Evolutionary conservation across 176 grass and related monocot species (phyloP).

Genomic region (Hordeum marinum): DNA sequence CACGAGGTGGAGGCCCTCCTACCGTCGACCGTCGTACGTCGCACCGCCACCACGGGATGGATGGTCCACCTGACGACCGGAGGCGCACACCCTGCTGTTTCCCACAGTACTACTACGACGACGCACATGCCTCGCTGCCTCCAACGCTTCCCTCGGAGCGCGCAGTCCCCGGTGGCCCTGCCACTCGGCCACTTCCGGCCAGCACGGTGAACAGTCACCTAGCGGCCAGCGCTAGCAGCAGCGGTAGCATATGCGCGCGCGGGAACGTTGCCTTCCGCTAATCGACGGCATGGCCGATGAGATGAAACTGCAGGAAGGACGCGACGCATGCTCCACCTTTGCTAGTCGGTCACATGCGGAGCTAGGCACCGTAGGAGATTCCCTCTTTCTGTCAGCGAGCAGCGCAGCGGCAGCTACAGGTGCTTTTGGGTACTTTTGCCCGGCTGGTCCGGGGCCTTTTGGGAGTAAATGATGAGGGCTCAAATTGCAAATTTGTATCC

Average conservation of each 20-base stretch:
- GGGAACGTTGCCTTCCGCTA: constrained; percentile 8
- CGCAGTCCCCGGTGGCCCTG: neutral
- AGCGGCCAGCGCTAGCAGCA: neutral
- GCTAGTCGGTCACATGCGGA: constrained; percentile 19
- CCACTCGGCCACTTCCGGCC: neutral
- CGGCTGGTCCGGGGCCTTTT: constrained; percentile 11
- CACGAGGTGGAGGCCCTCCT: neutral
- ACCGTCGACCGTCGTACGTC: neutral
- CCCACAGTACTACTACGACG: neutral
- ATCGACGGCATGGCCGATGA: neutral
- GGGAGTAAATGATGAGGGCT: constrained; percentile 28
- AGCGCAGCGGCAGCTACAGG: neutral
- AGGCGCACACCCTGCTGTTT: neutral
- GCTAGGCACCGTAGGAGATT: neutral
- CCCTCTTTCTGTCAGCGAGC: neutral
- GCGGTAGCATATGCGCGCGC: neutral
- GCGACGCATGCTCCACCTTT: neutral
- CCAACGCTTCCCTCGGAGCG: neutral
- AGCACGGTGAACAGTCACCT: neutral
- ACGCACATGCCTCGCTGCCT: neutral
- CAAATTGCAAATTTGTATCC: neutral
- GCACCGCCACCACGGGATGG: neutral
- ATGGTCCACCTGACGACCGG: neutral
- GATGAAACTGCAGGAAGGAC: neutral
- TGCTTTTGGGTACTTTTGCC: neutral